Conservation (phyloP, 805 yeast genomes). For the Ogataea minuta region DNA sequence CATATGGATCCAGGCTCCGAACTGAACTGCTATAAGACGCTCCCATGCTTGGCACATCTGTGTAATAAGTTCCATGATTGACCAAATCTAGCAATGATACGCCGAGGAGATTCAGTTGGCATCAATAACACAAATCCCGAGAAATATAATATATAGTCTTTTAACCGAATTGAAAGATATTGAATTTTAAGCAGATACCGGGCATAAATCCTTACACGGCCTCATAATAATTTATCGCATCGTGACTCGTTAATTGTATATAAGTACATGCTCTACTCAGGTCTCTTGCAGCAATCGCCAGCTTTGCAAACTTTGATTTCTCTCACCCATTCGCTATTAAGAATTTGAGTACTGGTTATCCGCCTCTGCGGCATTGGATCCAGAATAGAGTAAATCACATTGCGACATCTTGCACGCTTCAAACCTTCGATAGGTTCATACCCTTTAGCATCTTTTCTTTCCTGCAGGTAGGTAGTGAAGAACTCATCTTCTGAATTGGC, state of each 20-base stretch:
- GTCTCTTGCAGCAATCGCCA: conserved; percentile 40
- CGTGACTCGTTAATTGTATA: conserved; percentile 10
- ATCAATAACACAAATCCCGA: no score
- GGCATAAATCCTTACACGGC: background rate
- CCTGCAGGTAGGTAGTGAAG: conserved; percentile 68
- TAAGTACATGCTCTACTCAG: background rate
- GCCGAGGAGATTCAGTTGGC: no score
- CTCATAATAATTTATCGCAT: background rate
- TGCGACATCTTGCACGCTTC: conserved; percentile 85
- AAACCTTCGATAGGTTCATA: conserved; percentile 87
- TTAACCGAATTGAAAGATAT: no score
- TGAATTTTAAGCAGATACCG: background rate
- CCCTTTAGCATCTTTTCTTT: conserved; percentile 79
- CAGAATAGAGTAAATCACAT: conserved; percentile 87
- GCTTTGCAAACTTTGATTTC: conserved; percentile 79
- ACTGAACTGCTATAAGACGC: conserved; percentile 10
- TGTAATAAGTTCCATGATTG: conserved; percentile 3
- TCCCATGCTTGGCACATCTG: conserved; percentile 12
- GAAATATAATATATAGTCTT: no score
- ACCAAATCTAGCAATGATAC: background rate
- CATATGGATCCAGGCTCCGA: conserved; percentile 14
- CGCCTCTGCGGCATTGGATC: conserved; percentile 90
- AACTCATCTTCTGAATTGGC: conserved; percentile 83
- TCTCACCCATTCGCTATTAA: conserved; percentile 95
- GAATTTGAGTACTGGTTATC: conserved; percentile 81